Evolutionary conservation across 495 filamentous ascomycete genomes (phyloP), one percentile per base, ranked within the genome.

Genomic region (Cenococcum geophilum): DNA sequence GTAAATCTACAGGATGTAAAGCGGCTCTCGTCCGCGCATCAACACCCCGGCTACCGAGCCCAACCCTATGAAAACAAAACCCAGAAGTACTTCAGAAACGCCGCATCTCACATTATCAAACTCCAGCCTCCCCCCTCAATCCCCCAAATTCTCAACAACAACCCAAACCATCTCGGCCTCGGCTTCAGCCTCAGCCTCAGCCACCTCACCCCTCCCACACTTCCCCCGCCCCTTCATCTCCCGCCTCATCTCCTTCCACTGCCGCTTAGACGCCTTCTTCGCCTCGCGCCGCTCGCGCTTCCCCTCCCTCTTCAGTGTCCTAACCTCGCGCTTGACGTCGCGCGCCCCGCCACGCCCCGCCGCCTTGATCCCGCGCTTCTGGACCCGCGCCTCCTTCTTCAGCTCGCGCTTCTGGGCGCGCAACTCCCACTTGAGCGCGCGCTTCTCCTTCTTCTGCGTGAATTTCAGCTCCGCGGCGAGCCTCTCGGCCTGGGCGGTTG

Each of bases 81-180:
- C 27, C 2, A 32, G 27, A 6, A 32, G 27, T 6, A 32, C 27
- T 32, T 32, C 27, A 32, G 27, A 32, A 32, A 32, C 3, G 6
- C 27, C 2, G 27, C 27, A 6, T 6, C 27, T 32, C 3, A 32
- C 27, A 32, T n/a, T n/a, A n/a, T n/a, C n/a, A n/a, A n/a, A n/a
- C n/a, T n/a, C n/a, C n/a, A n/a, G n/a, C 27, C 27, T 6, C 27
- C 27, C 6, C 27, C 27, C 27, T 32, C 27, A 32, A 32, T 32
- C 27, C 27, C 27, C 62, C 57, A 67, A 54, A 60, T 67, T 67
- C 64, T 63, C 60, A 35, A 67, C 54, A 23, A 67, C 57, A 56
- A 67, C 53, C 64, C 64, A 67, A n/a, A 61, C 57, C 57, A 60
- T 55, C 23, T 23, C 47, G 23, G 53, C 57, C 56, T 22, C 54